A percentile compares a stretch with the other conserved stretches of the same genome.
These are phyloP conservation scores for Ilyonectria destructans DNA, from an alignment of 2,329 filamentous ascomycete genomes.

Conservation along the genomic window DNA sequence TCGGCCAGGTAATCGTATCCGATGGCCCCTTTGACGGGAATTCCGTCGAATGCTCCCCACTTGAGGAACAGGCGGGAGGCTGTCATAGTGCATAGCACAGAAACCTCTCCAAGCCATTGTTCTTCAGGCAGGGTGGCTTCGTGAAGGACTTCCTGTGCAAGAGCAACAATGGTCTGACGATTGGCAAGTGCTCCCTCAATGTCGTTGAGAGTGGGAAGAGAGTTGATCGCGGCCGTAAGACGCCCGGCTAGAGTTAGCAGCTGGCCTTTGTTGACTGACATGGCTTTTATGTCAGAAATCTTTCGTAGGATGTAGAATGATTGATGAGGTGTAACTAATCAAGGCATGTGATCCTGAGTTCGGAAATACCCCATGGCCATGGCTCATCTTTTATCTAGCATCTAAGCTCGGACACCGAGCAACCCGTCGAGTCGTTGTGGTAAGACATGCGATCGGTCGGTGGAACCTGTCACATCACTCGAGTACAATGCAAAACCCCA, in stretches of 20 bases:
- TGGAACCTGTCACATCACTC: background rate
- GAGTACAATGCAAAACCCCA: background rate
- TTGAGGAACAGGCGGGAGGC: slow-evolving; percentile 50
- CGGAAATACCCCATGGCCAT: background rate
- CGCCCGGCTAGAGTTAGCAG: slow-evolving; percentile 5
- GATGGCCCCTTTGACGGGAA: slow-evolving; percentile 49
- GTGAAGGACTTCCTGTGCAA: slow-evolving; percentile 17
- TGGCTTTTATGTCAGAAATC: background rate
- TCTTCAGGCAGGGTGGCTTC: slow-evolving; percentile 26
- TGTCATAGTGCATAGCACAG: slow-evolving; percentile 33
- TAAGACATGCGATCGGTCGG: background rate
- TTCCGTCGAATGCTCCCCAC: slow-evolving; percentile 53
- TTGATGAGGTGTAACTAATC: no score
- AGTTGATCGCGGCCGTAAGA: slow-evolving; percentile 11
- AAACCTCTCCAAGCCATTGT: slow-evolving; percentile 19
- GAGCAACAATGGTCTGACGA: slow-evolving; percentile 17
- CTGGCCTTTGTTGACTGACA: slow-evolving; percentile 12
- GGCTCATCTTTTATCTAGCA: background rate
- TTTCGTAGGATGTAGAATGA: background rate
- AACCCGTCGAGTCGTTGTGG: background rate
- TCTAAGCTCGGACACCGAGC: background rate
- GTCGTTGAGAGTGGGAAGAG: slow-evolving; percentile 5
- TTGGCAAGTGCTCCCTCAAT: background rate
- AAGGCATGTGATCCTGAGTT: background rate
- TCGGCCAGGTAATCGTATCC: slow-evolving; percentile 49